Conservation (phyloP, 2,329 filamentous ascomycete species). For the Aspergillus ochraceoroseus region DNA sequence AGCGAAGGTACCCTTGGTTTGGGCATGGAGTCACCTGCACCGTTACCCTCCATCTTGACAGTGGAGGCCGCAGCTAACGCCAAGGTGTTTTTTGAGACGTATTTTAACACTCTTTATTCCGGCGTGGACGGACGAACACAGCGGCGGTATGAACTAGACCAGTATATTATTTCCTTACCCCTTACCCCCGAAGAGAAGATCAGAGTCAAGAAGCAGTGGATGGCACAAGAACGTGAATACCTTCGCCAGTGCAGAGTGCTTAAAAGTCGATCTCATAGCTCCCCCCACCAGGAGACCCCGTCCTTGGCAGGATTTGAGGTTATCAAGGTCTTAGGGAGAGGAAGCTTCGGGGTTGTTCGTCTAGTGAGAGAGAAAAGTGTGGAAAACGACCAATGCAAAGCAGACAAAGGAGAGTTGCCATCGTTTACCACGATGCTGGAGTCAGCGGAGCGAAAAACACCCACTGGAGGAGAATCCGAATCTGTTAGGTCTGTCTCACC, state of each 20-base stretch:
- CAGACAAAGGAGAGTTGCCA: too few relatives aligned
- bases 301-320: slow-evolving; percentile 67
- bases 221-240: slow-evolving; percentile 64
- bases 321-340: slow-evolving; percentile 79
- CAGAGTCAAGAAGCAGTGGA: slow-evolving; percentile 56
- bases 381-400: background rate
- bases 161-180: slow-evolving; percentile 56
- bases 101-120: slow-evolving; percentile 67
- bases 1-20: slow-evolving; percentile 7
- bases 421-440: slow-evolving; percentile 9
- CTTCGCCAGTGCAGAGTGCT: slow-evolving; percentile 68
- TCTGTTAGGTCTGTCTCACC: slow-evolving; percentile 24
- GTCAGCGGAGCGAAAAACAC: slow-evolving; percentile 5
- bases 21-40: slow-evolving; percentile 15
- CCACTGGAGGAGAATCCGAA: slow-evolving; percentile 19
- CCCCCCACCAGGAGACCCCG: slow-evolving; percentile 45
- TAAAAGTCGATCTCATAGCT: slow-evolving; percentile 55
- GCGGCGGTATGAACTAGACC: slow-evolving; percentile 59
- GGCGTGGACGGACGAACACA: slow-evolving; percentile 56
- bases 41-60: slow-evolving; percentile 48
- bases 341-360: slow-evolving; percentile 88
- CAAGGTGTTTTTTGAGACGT: slow-evolving; percentile 80
- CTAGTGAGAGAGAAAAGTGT: slow-evolving; percentile 65
- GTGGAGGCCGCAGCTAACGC: slow-evolving; percentile 74
- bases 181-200: slow-evolving; percentile 53